Base-by-base conservation (phyloP, 805 yeast genomes). In the Candida insectorum region DNA sequence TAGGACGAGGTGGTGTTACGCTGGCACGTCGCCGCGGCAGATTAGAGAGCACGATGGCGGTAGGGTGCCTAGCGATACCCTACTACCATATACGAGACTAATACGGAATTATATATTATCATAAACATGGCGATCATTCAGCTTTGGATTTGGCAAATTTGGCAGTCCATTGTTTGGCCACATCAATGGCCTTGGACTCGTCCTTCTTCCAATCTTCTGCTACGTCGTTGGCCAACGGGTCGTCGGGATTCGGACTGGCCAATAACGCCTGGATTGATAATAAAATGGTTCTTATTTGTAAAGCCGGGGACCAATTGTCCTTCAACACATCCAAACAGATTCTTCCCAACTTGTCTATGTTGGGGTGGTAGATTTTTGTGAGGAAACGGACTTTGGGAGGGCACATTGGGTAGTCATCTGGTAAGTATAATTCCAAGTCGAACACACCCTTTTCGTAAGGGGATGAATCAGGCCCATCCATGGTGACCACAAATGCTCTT, bases 241-340 rank as follows among this genome's bases (percentile, higher is more conserved):
- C 98, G 56, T 93, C 96, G 12, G 98, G 98, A 51, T 93, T 93
- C 8, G 98, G 98, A 4, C 96, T 88, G 2, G 95, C 96, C 33
- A 93, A 65, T 36, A 93, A 66, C 0, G 97, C 97, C 62, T 93
- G 98, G 39, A 93, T 83, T 7, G 96, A 85, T 36, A 93, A 69
- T 41, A 93, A 65, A 16, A 93, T 83, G 6, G 97, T 93, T 59
- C 97, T 75, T 44, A 93, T 93, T 58, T 93, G 97, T 40, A 91
- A 69, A 0, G 98, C 98, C 4, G 98, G 97, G 7, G 95, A 85
- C 98, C 98, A 93, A 62, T 91, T 89, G 49, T 85, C 78, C 63
- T 91, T 93, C 55, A 93, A 71, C 26, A 93, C 97, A 56, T 93
- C 97, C 32, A 93, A 73, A 63, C 98, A 93, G 49, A 93, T 91